A percentile compares a stretch with the other conserved stretches of the same genome.
Evolutionary conservation across 1,284 basidiomycete genomes (phyloP).

Genomic region (Ceratobasidium theobromae): DNA sequence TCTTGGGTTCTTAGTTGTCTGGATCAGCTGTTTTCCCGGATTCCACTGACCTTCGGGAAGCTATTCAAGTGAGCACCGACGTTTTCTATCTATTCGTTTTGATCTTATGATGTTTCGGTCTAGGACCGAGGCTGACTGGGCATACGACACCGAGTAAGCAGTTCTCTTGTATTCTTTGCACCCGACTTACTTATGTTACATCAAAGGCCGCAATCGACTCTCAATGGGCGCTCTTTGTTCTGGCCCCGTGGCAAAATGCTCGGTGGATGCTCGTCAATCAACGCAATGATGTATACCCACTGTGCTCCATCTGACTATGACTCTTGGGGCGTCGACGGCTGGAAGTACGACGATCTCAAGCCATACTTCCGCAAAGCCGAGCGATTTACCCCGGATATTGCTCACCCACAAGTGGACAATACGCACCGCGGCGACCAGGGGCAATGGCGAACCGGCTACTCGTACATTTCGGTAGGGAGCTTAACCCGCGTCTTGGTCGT

Average conservation of each 20-base stretch:
- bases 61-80: slow-evolving; percentile 34
- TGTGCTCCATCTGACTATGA: slow-evolving; percentile 45
- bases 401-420: slow-evolving; percentile 33
- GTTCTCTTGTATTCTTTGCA: not conserved
- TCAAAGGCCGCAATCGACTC: slow-evolving; percentile 39
- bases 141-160: slow-evolving; percentile 40
- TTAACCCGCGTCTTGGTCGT: slow-evolving; percentile 33
- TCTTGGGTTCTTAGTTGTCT: slow-evolving; percentile 28
- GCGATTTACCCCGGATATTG: slow-evolving; percentile 27
- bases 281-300: slow-evolving; percentile 39
- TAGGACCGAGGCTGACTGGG: slow-evolving; percentile 41
- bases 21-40: slow-evolving; percentile 37
- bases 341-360: slow-evolving; percentile 44
- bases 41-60: slow-evolving; percentile 41
- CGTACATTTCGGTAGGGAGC: slow-evolving; percentile 36
- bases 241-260: slow-evolving; percentile 46
- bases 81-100: not conserved
- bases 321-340: slow-evolving; percentile 48
- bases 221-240: slow-evolving; percentile 39
- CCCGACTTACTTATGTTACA: not conserved
- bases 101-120: slow-evolving; percentile 1
- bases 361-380: slow-evolving; percentile 40
- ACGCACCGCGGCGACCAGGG: slow-evolving; percentile 40
- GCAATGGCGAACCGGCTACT: slow-evolving; percentile 37
- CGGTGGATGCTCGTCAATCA: slow-evolving; percentile 44